Evolutionary conservation across 345 rosid species (phyloP).

Genomic region (Citrus inodora): DNA sequence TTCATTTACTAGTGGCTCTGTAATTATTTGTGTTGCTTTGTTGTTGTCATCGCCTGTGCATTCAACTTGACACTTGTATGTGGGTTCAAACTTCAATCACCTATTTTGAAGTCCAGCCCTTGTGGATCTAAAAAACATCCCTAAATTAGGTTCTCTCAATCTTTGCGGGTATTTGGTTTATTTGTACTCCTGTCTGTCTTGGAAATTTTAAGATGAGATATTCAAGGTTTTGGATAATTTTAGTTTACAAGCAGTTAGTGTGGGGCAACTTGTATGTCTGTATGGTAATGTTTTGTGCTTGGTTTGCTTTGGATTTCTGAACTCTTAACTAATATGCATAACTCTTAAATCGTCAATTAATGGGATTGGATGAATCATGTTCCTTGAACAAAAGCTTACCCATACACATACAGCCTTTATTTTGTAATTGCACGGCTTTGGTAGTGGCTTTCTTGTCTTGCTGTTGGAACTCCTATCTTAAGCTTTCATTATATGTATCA

Average conservation of each 20-base stretch:
- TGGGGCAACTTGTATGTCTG: background rate
- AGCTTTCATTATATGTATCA: background rate
- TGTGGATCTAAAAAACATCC: background rate
- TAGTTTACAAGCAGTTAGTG: background rate
- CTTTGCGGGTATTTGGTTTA: background rate
- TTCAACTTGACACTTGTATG: background rate
- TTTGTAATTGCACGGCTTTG: background rate
- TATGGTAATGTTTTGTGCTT: background rate
- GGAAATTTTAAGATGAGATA: background rate
- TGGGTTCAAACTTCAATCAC: background rate
- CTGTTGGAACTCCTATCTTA: background rate
- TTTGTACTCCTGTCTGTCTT: background rate
- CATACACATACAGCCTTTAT: background rate
- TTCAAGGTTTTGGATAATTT: background rate
- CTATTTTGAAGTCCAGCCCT: background rate
- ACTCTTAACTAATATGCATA: background rate
- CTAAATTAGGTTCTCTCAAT: background rate
- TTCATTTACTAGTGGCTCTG: background rate
- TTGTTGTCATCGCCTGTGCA: background rate
- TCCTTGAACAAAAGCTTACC: background rate
- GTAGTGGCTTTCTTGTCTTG: no score
- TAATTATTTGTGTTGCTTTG: background rate
- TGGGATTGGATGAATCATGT: background rate
- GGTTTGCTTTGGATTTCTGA: constrained; percentile 1
- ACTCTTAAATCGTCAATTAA: background rate